phyloP scores from a whole-genome alignment of 129 eudicot species.

The Flaveria brownii region DNA sequence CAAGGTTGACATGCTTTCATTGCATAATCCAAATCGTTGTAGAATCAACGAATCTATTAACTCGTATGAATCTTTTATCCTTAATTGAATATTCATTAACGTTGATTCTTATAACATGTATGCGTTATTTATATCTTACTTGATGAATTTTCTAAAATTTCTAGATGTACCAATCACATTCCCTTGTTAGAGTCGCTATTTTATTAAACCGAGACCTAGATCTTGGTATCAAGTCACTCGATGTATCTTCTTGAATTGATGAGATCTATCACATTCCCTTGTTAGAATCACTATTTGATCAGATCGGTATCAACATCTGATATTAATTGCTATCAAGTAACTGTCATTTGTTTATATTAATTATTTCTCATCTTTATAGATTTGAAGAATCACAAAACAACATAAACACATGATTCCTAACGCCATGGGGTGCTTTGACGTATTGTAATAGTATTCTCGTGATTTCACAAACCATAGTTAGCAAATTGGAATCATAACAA shows the following conservation, averaged over 20 bases:
- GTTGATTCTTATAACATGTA: neutral
- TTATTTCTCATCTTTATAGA: neutral
- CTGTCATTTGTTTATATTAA: neutral
- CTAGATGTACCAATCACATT: neutral
- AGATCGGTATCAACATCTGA: no score
- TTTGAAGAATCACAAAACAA: neutral
- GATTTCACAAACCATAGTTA: neutral
- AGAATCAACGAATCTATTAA: neutral
- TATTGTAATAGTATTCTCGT: neutral
- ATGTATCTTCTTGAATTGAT: no score
- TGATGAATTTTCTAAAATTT: neutral
- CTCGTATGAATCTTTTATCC: neutral
- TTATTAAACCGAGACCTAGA: neutral
- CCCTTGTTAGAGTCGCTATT: neutral
- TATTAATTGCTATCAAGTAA: no score
- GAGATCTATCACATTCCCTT: no score
- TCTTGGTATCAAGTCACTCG: neutral
- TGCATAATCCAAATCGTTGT: slow-evolving; percentile 4
- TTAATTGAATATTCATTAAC: neutral
- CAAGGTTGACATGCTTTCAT: neutral
- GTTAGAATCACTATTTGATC: no score
- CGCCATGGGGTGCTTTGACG: neutral
- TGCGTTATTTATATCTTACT: neutral
- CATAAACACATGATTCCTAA: neutral
- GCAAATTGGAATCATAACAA: no score